Evolutionary conservation across 331 rosid genomes (phyloP).

Genomic region (Telfairia occidentalis): DNA sequence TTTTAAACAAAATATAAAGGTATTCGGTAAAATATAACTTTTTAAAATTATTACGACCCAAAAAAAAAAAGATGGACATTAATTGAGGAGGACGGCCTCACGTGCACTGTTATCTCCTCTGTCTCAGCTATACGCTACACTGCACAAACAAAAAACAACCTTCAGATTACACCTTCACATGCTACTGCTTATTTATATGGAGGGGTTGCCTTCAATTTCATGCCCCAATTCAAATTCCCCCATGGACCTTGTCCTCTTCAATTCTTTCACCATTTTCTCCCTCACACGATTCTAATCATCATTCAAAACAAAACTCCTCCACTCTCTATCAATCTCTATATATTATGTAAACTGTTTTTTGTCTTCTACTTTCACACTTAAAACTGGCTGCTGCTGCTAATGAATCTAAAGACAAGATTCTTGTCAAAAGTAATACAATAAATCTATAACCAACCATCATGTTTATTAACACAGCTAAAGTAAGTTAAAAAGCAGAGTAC

Average conservation of each 20-base stretch:
- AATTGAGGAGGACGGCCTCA: constrained; percentile 4
- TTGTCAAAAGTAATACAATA: background rate
- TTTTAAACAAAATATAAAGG: too few relatives aligned
- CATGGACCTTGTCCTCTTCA: background rate
- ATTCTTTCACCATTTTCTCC: background rate
- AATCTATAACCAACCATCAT: background rate
- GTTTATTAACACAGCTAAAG: background rate
- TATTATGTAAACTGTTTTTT: background rate
- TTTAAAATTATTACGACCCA: too few relatives aligned
- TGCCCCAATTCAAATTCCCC: background rate
- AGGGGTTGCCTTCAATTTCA: constrained; percentile 7
- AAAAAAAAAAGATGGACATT: background rate
- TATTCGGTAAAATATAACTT: too few relatives aligned
- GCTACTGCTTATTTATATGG: too few relatives aligned
- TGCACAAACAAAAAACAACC: constrained; percentile 16
- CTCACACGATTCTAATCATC: background rate
- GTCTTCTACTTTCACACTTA: background rate
- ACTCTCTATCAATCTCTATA: background rate
- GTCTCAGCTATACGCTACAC: constrained; percentile 2
- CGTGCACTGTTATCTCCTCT: constrained; percentile 11
- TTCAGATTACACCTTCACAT: constrained; percentile 10
- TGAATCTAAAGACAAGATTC: background rate
- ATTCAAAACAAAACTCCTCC: background rate
- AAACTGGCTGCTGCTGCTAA: background rate
- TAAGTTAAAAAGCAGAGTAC: background rate